Conservation (phyloP, 2,329 filamentous ascomycete genomes). For the Dothistroma pini region DNA sequence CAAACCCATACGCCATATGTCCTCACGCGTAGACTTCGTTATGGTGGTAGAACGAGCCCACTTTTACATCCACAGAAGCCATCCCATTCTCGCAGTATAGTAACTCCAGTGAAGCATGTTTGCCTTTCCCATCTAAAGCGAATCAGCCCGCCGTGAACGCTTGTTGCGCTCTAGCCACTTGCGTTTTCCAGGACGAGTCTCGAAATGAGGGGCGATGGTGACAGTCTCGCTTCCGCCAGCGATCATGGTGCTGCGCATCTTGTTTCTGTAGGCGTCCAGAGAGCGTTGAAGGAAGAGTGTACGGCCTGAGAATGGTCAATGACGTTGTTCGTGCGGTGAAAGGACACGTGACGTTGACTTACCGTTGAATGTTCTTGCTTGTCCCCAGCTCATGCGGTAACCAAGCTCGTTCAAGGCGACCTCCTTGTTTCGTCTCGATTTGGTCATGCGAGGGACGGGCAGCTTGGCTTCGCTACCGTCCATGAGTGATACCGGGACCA, state of each 20-base stretch:
- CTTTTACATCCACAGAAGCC: background rate
- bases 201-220: conserved; percentile 76
- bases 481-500: conserved; percentile 47
- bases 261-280: conserved; percentile 95
- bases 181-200: conserved; percentile 82
- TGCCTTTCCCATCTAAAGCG: conserved; percentile 7
- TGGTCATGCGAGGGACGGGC: conserved; percentile 69
- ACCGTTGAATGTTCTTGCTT: conserved; percentile 85
- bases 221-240: conserved; percentile 71
- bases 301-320: conserved; percentile 19
- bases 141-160: conserved; percentile 26
- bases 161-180: conserved; percentile 49
- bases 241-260: conserved; percentile 79
- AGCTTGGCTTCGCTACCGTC: conserved; percentile 72
- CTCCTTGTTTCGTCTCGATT: conserved; percentile 70
- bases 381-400: conserved; percentile 94
- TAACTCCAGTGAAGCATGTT: no score
- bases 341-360: conserved; percentile 11
- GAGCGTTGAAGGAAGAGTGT: conserved; percentile 25
- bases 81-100: background rate
- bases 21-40: no score
- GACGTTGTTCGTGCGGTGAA: background rate
- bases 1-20: no score
- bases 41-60: no score
- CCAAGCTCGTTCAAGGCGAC: conserved; percentile 89